These are phyloP conservation scores for Parathielavia appendiculata DNA, from an alignment of 495 filamentous ascomycete genomes.

Conservation along the genomic window DNA sequence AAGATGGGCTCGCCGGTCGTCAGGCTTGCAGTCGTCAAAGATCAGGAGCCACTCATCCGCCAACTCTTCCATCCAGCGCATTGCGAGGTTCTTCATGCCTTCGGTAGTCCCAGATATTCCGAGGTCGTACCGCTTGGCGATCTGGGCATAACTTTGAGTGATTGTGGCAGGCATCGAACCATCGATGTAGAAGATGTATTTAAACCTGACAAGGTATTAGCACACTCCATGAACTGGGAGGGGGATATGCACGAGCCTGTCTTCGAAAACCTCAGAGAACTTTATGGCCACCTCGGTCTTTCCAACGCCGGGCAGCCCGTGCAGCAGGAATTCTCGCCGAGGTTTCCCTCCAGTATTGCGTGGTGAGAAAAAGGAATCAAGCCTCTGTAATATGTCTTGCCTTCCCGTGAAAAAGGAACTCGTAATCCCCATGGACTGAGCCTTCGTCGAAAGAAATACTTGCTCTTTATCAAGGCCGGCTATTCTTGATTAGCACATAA, in stretches of 20 bases:
- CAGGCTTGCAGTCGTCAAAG: slow-evolving; percentile 19
- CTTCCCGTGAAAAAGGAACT: slow-evolving; percentile 24
- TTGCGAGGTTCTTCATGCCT: neutral
- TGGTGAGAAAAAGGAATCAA: slow-evolving; percentile 10
- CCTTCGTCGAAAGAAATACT: neutral
- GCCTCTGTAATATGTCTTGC: slow-evolving; percentile 14
- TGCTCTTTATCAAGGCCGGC: slow-evolving; percentile 10
- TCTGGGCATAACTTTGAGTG: slow-evolving; percentile 15
- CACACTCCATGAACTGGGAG: neutral
- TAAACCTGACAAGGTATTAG: slow-evolving; percentile 6
- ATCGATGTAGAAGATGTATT: slow-evolving; percentile 23
- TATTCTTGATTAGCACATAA: neutral
- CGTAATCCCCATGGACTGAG: neutral
- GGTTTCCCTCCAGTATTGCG: neutral
- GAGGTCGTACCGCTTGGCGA: neutral
- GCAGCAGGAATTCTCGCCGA: slow-evolving; percentile 18
- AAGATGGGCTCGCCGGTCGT: slow-evolving; percentile 5
- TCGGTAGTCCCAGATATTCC: neutral
- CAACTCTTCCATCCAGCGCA: slow-evolving; percentile 15
- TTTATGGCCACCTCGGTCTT: slow-evolving; percentile 26
- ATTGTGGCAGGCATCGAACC: slow-evolving; percentile 14
- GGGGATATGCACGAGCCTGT: neutral
- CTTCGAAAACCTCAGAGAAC: slow-evolving; percentile 6
- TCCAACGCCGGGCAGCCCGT: slow-evolving; percentile 25
- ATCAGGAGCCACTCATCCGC: slow-evolving; percentile 24